These are phyloP conservation scores for Mikania micrantha DNA, from an alignment of 129 eudicot species.

Conservation along the genomic window DNA sequence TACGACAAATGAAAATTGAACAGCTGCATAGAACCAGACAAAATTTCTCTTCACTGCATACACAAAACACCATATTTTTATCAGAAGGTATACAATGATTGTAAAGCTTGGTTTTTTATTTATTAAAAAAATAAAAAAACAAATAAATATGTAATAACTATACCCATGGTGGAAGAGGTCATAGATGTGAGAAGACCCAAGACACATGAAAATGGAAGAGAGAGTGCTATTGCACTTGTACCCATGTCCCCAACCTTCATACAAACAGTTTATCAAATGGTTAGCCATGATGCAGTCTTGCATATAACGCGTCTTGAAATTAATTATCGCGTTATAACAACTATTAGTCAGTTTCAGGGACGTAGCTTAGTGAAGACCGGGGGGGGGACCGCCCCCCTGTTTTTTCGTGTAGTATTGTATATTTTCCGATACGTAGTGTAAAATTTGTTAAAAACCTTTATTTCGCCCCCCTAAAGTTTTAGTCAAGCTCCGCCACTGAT, in stretches of 20 bases:
- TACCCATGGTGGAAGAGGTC: slow-evolving; percentile 97
- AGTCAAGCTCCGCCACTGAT: no score
- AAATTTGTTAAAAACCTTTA: no score
- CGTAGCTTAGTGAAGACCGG: no score
- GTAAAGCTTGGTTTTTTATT: neutral
- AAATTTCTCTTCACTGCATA: slow-evolving; percentile 63
- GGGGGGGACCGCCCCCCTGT: no score
- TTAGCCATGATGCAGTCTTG: neutral
- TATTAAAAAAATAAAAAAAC: neutral
- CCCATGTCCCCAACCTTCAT: slow-evolving; percentile 72
- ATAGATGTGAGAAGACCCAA: slow-evolving; percentile 80
- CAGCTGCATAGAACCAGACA: slow-evolving; percentile 74
- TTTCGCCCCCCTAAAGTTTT: no score
- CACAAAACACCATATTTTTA: neutral
- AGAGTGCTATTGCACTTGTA: slow-evolving; percentile 73
- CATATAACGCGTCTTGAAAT: neutral
- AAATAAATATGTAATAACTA: slow-evolving; percentile 26
- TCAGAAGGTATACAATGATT: neutral
- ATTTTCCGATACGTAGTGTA: no score
- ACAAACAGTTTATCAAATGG: neutral
- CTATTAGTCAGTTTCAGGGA: no score
- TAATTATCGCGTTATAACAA: no score
- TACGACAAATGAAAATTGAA: slow-evolving; percentile 72
- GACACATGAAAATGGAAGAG: slow-evolving; percentile 92
- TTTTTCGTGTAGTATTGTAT: no score